phyloP scores from a whole-genome alignment of 805 yeast species.

The Metschnikowia bowlesiae region DNA sequence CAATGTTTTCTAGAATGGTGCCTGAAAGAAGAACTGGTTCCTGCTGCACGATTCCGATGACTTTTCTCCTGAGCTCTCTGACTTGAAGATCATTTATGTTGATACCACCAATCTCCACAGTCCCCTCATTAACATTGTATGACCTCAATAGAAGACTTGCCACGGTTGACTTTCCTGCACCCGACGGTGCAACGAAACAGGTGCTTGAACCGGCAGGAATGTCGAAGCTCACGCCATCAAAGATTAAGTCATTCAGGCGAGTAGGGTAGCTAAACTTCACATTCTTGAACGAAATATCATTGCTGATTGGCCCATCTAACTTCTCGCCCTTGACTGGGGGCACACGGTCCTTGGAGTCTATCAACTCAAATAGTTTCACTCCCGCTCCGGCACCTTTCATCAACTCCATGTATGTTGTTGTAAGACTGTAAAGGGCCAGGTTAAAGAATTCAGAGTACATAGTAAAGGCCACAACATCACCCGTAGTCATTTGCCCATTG shows the following conservation, averaged over 20 bases:
- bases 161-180: conserved; percentile 59
- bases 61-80: conserved; percentile 42
- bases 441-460: conserved; percentile 44
- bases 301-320: conserved; percentile 18
- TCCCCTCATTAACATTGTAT: conserved; percentile 47
- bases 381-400: conserved; percentile 49
- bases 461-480: conserved; percentile 44
- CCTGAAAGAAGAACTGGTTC: conserved; percentile 58
- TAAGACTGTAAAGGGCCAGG: conserved; percentile 40
- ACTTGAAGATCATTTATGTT: conserved; percentile 47
- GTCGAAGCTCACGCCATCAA: conserved; percentile 35
- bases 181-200: conserved; percentile 52
- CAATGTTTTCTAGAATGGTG: conserved; percentile 50
- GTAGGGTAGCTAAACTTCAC: conserved; percentile 42
- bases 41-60: conserved; percentile 58
- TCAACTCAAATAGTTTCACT: conserved; percentile 38
- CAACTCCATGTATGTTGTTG: conserved; percentile 43
- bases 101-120: conserved; percentile 48
- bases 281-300: conserved; percentile 35
- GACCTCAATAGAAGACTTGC: conserved; percentile 51
- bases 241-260: conserved; percentile 32
- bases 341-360: conserved; percentile 35
- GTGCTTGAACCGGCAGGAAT: conserved; percentile 35
- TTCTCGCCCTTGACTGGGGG: conserved; percentile 33
- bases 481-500: conserved; percentile 43